Evolutionary conservation across 495 filamentous ascomycete genomes (phyloP).

Genomic region (Massariosphaeria phaeospora): DNA sequence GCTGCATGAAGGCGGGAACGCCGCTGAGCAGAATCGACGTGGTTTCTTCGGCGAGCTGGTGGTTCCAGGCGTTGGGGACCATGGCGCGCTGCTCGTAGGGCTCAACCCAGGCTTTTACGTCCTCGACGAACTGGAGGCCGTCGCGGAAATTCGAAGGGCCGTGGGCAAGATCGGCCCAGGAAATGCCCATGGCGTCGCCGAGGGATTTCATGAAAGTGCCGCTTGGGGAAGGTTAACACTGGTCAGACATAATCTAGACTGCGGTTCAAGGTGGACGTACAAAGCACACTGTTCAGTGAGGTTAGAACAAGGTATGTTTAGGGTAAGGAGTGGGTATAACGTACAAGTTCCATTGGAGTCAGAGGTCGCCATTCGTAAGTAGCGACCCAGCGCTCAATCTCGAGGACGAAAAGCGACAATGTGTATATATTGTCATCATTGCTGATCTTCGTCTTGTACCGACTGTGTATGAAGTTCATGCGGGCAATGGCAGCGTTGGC

Average conservation of each 20-base stretch:
- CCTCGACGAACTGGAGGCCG: constrained; percentile 22
- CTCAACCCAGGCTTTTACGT: constrained; percentile 12
- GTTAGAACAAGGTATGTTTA: no score
- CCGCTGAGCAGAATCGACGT: constrained; percentile 56
- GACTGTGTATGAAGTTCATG: constrained; percentile 60
- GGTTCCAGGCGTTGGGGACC: constrained; percentile 53
- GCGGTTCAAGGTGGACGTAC: no score
- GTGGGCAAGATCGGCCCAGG: constrained; percentile 1
- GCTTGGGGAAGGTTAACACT: no score
- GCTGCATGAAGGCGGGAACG: constrained; percentile 49
- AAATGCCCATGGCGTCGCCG: constrained; percentile 22
- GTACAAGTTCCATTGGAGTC: constrained; percentile 56
- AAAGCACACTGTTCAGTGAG: no score
- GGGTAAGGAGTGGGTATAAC: no score
- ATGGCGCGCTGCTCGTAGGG: constrained; percentile 43
- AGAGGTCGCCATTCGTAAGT: constrained; percentile 60
- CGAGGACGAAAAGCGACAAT: constrained; percentile 55
- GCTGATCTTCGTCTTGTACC: constrained; percentile 53
- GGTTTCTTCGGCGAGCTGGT: constrained; percentile 52
- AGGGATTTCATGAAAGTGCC: constrained; percentile 24
- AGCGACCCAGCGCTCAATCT: constrained; percentile 55
- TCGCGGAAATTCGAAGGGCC: constrained; percentile 11
- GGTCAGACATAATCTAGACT: no score
- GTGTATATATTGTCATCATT: constrained; percentile 67
- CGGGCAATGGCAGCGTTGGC: constrained; percentile 52